Evolutionary conservation across 495 filamentous ascomycete genomes (phyloP).

Genomic region (Penicillium soppii): DNA sequence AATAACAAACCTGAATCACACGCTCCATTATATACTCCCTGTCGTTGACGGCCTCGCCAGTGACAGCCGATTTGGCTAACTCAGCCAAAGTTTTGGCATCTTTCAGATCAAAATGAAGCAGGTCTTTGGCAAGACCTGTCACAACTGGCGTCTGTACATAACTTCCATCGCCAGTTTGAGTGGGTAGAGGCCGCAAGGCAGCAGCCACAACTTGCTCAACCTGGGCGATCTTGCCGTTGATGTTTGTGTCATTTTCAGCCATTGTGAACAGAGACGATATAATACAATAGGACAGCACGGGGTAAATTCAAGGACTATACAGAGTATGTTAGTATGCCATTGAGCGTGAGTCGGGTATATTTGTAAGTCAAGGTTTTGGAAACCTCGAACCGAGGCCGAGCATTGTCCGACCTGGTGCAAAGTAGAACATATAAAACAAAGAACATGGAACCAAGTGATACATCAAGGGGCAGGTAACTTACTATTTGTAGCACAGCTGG

Average conservation of each 20-base stretch:
- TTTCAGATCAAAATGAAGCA: constrained; percentile 37
- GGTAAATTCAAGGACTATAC: not conserved
- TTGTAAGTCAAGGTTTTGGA: not conserved
- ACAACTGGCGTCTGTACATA: constrained; percentile 33
- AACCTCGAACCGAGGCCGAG: not conserved
- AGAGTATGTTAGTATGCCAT: not conserved
- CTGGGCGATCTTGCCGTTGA: constrained; percentile 42
- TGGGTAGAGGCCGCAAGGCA: constrained; percentile 60
- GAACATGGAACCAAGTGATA: too few relatives aligned
- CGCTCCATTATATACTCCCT: constrained; percentile 63
- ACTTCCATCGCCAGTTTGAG: constrained; percentile 62
- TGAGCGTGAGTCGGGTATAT: too few relatives aligned
- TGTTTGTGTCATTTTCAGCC: constrained; percentile 15
- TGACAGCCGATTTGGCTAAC: constrained; percentile 63
- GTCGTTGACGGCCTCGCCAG: constrained; percentile 83
- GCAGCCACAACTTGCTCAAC: constrained; percentile 57
- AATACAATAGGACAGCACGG: constrained; percentile 4
- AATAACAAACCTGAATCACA: constrained; percentile 42
- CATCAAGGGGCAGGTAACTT: not conserved
- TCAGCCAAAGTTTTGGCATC: constrained; percentile 49
- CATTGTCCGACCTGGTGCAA: not conserved
- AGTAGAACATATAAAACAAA: not conserved
- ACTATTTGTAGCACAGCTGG: not conserved
- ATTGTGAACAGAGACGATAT: constrained; percentile 17
- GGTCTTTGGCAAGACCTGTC: constrained; percentile 37